Evolutionary conservation across 108 stramenopile genomes (phyloP).

Genomic region (Pseudonitzschia multiseries): DNA sequence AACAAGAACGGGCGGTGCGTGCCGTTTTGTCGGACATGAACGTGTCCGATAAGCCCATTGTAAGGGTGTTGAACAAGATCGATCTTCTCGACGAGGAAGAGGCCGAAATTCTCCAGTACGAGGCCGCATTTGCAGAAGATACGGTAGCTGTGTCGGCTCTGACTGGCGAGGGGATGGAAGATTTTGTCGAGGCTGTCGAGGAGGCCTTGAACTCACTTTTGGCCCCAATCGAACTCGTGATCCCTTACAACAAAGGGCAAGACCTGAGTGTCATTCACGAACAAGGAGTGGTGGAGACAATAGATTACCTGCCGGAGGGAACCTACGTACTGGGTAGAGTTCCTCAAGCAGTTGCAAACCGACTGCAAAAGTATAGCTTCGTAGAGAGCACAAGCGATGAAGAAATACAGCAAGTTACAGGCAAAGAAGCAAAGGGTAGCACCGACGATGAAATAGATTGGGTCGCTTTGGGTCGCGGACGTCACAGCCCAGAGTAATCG

Average conservation of each 20-base stretch:
- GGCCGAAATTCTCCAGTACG: constrained; percentile 63
- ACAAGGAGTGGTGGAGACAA: constrained; percentile 74
- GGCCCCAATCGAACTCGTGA: constrained; percentile 67
- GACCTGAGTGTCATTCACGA: constrained; percentile 84
- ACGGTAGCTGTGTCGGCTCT: constrained; percentile 75
- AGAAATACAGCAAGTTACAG: neutral
- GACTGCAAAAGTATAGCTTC: constrained; percentile 59
- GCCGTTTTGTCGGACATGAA: constrained; percentile 72
- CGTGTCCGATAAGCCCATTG: constrained; percentile 73
- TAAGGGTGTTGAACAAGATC: constrained; percentile 82
- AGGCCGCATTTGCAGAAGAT: constrained; percentile 56
- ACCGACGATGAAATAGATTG: constrained; percentile 59
- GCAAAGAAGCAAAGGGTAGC: constrained; percentile 1
- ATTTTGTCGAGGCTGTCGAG: constrained; percentile 80
- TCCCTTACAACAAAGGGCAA: constrained; percentile 79
- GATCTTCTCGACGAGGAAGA: constrained; percentile 66
- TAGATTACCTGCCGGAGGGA: constrained; percentile 75
- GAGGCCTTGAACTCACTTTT: constrained; percentile 61
- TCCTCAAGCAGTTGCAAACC: constrained; percentile 69
- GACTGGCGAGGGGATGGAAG: constrained; percentile 70
- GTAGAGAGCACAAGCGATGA: constrained; percentile 3
- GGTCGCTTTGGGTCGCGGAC: constrained; percentile 65
- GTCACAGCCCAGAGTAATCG: constrained; percentile 37
- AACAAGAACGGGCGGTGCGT: constrained; percentile 77
- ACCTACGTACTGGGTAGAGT: constrained; percentile 73